Base-by-base conservation (phyloP, 139 green algal genomes). In the Astrephomene gubernaculifera region DNA sequence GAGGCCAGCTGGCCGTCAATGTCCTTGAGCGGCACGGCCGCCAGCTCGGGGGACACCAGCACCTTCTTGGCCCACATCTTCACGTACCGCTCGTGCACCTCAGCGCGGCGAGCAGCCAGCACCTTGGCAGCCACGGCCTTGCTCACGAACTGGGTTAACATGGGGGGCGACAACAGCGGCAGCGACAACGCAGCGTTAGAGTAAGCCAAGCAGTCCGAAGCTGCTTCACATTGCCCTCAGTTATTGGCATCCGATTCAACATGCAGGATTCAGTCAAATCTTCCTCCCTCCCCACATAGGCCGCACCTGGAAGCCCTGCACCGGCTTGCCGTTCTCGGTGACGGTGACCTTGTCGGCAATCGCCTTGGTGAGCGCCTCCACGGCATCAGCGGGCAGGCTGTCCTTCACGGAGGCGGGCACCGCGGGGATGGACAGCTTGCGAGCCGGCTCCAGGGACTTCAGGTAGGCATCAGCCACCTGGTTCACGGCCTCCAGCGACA, bases 61-160 rank as follows among this genome's bases (percentile, higher is more conserved):
- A 94, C 39, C 76, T 91, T 91, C 87, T 91, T 90, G 45, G 87
- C 91, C 91, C 91, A 94, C 76, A 90, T 67, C 86, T 91, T 91
- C 5, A 94, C 71, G 73, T 91, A 92, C 49, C 90, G 86, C 41
- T 89, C 83, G 74, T 93, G 90, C 43, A 91, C 87, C 82, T 91
- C 57, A 29, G 87, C 83, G 5, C 87, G 83, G 44, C 87, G 83
- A 4, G 61, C 36, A 2, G 83, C 83, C 29, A 91, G 12, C 61
- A 89, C 74, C 63, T 82, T 85, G 25, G 79, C 72, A 31, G 87
- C 87, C 33, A 84, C 54, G 12, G 87, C 83, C 83, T 89, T 82
- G 87, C 79, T 89, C 35, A 89, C 72, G 21, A 85, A 87, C 87
- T 91, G 83, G 60, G n/a, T 8, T n/a, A n/a, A n/a, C n/a, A n/a